Percentiles rank a stretch among this genome's conserved stretches.
phyloP scores from a whole-genome alignment of 2,329 filamentous ascomycete species.

The Rhynchosporium graminicola region DNA sequence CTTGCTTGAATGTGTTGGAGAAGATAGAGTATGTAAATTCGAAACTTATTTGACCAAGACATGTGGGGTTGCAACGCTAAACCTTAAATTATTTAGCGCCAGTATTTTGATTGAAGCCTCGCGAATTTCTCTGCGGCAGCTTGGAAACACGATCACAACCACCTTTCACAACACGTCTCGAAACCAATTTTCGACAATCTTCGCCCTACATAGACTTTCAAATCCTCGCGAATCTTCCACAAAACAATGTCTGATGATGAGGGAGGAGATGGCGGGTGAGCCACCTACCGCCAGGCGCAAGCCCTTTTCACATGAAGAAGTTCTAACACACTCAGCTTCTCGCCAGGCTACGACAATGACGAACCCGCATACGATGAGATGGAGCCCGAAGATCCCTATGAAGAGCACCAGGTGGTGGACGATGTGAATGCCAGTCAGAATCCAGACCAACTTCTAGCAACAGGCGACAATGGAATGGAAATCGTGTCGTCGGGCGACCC shows the following conservation, averaged over 20 bases:
- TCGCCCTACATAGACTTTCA: not conserved
- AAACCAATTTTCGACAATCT: not conserved
- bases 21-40: not conserved
- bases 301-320: not conserved
- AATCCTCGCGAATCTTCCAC: not conserved
- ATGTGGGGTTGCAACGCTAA: conserved; percentile 21
- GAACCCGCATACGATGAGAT: conserved; percentile 62
- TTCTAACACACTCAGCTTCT: conserved; percentile 20
- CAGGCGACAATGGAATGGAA: conserved; percentile 48
- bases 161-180: not conserved
- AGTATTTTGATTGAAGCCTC: not conserved
- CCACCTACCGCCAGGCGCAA: not conserved
- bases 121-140: conserved; percentile 5
- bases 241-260: conserved; percentile 26
- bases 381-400: conserved; percentile 55
- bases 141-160: conserved; percentile 2
- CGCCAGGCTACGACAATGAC: conserved; percentile 62
- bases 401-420: conserved; percentile 52
- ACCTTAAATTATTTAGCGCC: conserved; percentile 11
- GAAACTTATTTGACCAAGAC: conserved; percentile 10
- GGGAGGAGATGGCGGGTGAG: conserved; percentile 27
- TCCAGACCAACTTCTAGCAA: conserved; percentile 48
- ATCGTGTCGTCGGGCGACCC: conserved; percentile 51
- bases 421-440: conserved; percentile 57
- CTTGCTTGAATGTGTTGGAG: conserved; percentile 12